These are phyloP conservation scores for Vickermania ingenoplastis DNA, from an alignment of 208 protist genomes.

Conservation along the genomic window DNA sequence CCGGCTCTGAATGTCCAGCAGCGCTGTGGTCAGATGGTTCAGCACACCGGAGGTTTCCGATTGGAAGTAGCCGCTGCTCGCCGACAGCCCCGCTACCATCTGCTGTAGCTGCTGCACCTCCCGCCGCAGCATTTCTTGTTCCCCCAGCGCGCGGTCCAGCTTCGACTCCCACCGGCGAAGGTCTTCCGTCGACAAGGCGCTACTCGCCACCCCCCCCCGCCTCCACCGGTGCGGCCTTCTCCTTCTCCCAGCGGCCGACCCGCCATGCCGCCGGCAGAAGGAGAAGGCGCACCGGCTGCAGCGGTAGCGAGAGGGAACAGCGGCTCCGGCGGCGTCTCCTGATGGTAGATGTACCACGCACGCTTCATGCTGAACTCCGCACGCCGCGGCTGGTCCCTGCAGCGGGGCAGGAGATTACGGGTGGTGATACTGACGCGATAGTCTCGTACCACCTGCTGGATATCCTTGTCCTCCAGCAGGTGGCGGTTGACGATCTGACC, in stretches of 20 bases:
- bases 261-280: not conserved
- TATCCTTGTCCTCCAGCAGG: constrained; percentile 38
- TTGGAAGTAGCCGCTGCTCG: constrained; percentile 22
- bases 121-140: constrained; percentile 53
- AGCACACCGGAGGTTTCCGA: constrained; percentile 60
- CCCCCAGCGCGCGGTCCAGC: constrained; percentile 26
- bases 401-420: constrained; percentile 78
- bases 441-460: constrained; percentile 33
- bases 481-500: constrained; percentile 75
- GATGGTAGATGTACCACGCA: constrained; percentile 78
- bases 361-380: constrained; percentile 84
- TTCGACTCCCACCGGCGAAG: constrained; percentile 19
- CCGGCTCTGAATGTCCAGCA: constrained; percentile 67
- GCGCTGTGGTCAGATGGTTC: constrained; percentile 54
- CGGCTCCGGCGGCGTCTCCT: constrained; percentile 36
- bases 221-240: too few relatives aligned
- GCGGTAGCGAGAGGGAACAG: constrained; percentile 30
- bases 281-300: not conserved
- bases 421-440: constrained; percentile 84
- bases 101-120: constrained; percentile 16
- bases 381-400: constrained; percentile 65
- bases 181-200: constrained; percentile 1
- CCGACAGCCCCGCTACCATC: not conserved
- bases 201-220: not conserved
- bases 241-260: not conserved